Base-by-base conservation (phyloP, 2,329 filamentous ascomycete species). In the Penicillium sp. region DNA sequence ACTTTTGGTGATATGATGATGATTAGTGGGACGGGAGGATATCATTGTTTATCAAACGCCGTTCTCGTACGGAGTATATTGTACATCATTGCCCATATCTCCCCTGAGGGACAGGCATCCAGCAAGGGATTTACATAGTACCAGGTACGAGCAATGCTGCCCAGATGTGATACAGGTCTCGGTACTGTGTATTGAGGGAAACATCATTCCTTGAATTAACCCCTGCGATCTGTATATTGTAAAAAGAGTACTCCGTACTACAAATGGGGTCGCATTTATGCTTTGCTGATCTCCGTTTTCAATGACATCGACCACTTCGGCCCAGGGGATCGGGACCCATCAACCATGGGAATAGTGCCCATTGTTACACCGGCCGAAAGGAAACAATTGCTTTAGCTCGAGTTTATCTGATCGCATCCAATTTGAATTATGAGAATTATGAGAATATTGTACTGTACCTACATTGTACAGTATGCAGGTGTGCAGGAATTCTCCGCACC, bases 261-360 rank as follows among this genome's bases (percentile, higher is more conserved):
- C 13, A 11, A 19, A 11, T 43, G 23, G 16, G 11, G 45, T 34
- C 19, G 45, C 45, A 34, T 34, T 23, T 23, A 21, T 31, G 11
- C 8, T 44, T 33, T 33, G 31, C 9, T 33, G 44, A 44, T 46
- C 51, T 41, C 49, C 50, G 54, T 53, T 59, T 58, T 38, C 48
- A 65, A 65, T 66, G 62, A 66, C 62, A 64, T 66, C 62, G 58
- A 60, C 51, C 56, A 62, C 55, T 64, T 23, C 15, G 19, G 44
- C 13, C n/a, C 23, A 39, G 25, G 44, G 21, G 21, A 34, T 57
- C 16, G 56, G 50, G 40, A 56, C 21, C 33, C 38, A 21, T 40
- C 50, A 60, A 62, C 64, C 64, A 58, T 66, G 61, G 62, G 50
- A 50, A 33, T n/a, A 23, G 16, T 50, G 41, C 54, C 55, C 41